These are phyloP conservation scores for Fremontodendron californicum DNA, from an alignment of 345 rosid genomes.

Conservation along the genomic window DNA sequence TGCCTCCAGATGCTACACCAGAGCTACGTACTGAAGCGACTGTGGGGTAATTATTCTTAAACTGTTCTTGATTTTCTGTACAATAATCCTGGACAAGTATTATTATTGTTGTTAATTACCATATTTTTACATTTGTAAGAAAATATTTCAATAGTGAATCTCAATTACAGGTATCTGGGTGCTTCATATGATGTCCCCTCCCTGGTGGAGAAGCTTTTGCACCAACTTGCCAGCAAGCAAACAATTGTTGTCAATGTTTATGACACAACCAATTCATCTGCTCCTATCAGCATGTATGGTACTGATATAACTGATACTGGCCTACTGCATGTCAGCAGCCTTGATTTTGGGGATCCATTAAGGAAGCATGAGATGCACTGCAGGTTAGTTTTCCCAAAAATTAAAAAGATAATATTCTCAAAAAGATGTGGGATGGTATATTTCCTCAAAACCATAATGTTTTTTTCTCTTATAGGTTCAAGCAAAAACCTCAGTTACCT, in stretches of 20 bases:
- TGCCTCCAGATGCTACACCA: slow-evolving; percentile 68
- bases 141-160: neutral
- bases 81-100: neutral
- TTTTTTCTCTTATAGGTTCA: slow-evolving; percentile 50
- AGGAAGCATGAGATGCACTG: slow-evolving; percentile 94
- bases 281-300: slow-evolving; percentile 79
- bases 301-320: slow-evolving; percentile 57
- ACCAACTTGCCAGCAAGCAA: slow-evolving; percentile 91
- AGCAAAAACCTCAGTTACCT: slow-evolving; percentile 72
- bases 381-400: slow-evolving; percentile 47
- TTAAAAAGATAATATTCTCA: neutral
- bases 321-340: slow-evolving; percentile 49
- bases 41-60: slow-evolving; percentile 55
- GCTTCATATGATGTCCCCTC: slow-evolving; percentile 96
- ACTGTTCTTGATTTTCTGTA: slow-evolving; percentile 10
- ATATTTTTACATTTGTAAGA: neutral
- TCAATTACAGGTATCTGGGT: slow-evolving; percentile 67
- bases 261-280: slow-evolving; percentile 71
- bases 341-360: slow-evolving; percentile 92
- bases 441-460: slow-evolving; percentile 11
- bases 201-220: slow-evolving; percentile 88
- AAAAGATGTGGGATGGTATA: slow-evolving; percentile 8
- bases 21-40: slow-evolving; percentile 68
- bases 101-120: neutral
- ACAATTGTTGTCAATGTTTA: slow-evolving; percentile 82